phyloP scores from a whole-genome alignment of 805 yeast species.

The Candida boleticola region DNA sequence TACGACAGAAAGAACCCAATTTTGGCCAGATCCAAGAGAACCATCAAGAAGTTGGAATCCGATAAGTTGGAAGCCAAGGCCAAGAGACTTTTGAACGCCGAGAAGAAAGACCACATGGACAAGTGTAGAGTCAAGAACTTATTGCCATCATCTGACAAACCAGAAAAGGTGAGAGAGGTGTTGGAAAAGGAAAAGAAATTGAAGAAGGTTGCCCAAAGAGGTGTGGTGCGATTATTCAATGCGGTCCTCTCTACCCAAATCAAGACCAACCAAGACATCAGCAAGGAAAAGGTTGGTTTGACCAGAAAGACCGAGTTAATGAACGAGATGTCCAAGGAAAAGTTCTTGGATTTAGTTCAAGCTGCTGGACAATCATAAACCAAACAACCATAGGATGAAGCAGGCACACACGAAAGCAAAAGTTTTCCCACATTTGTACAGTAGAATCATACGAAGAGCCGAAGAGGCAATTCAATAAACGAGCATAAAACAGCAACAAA shows the following conservation, averaged over 20 bases:
- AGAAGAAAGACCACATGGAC: constrained; percentile 66
- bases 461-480: too few species aligned
- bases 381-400: background rate
- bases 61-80: constrained; percentile 86
- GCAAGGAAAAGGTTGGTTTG: constrained; percentile 43
- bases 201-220: constrained; percentile 82
- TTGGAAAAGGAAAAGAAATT: constrained; percentile 67
- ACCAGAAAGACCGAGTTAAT: constrained; percentile 58
- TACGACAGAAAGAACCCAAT: constrained; percentile 89
- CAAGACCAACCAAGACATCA: constrained; percentile 50
- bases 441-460: too few species aligned
- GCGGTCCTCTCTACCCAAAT: constrained; percentile 80
- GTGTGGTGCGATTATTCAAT: constrained; percentile 81
- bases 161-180: constrained; percentile 52
- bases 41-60: constrained; percentile 69
- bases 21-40: constrained; percentile 75
- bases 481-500: too few species aligned
- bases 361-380: constrained; percentile 55
- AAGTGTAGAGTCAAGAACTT: constrained; percentile 66
- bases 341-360: constrained; percentile 82
- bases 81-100: constrained; percentile 62
- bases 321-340: constrained; percentile 84
- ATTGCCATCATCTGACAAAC: constrained; percentile 59
- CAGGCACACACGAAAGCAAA: background rate
- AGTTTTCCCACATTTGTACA: too few species aligned